These are phyloP conservation scores for Bromus sterilis DNA, from an alignment of 176 grass and related monocot species.

Conservation along the genomic window DNA sequence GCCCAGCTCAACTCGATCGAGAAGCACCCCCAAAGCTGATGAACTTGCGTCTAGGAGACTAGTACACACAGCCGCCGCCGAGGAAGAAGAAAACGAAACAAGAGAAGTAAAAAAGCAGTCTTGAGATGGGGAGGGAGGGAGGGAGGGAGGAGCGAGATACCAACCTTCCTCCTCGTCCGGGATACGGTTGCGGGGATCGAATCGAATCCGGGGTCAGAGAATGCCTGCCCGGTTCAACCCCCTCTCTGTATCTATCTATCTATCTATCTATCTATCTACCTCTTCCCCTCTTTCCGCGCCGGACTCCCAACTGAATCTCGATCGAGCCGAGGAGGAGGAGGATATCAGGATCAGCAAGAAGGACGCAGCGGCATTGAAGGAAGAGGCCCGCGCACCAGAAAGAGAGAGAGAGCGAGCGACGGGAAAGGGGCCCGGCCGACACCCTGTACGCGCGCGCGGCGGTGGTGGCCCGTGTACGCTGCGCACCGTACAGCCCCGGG, in stretches of 20 bases:
- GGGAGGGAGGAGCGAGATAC: not conserved
- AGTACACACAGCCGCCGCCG: not conserved
- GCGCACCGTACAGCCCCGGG: not conserved
- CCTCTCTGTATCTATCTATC: not conserved
- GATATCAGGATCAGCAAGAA: not conserved
- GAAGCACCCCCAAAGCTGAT: not conserved
- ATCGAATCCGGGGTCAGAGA: not conserved
- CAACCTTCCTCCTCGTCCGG: not conserved
- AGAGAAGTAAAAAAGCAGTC: not conserved
- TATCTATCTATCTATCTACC: not conserved
- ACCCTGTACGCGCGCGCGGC: constrained; percentile 30
- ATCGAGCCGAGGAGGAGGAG: not conserved
- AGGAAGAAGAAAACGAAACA: not conserved
- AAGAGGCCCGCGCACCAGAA: no score
- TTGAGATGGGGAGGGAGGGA: not conserved
- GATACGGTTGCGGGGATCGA: not conserved
- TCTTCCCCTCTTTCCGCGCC: not conserved
- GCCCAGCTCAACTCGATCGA: not conserved
- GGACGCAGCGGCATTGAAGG: constrained; percentile 10
- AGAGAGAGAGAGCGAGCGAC: no score
- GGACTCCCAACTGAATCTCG: not conserved
- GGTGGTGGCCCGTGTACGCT: constrained; percentile 8
- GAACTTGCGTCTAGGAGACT: not conserved
- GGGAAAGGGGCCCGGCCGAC: not conserved
- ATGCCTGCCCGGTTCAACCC: not conserved